Percentiles rank a stretch among this genome's conserved stretches.
These are phyloP conservation scores for Cryphonectria parasitica DNA, from an alignment of 2,329 filamentous ascomycete species.

Conservation along the genomic window DNA sequence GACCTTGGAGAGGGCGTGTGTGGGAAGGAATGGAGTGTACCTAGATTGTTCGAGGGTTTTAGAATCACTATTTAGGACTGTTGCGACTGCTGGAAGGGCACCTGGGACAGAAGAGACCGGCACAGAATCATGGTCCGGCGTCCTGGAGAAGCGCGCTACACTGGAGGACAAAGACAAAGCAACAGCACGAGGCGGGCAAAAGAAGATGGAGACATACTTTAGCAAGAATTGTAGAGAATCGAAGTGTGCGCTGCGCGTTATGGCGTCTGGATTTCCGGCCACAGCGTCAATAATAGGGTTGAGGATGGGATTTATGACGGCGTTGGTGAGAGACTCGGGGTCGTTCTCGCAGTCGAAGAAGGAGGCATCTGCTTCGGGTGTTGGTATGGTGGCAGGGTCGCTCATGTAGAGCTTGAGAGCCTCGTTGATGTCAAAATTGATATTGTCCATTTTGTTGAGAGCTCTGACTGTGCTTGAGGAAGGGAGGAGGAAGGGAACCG, in stretches of 20 bases:
- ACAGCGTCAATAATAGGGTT: conserved; percentile 93
- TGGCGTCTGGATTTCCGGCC: conserved; percentile 87
- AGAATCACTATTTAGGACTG: conserved; percentile 57
- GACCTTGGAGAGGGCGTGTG: conserved; percentile 85
- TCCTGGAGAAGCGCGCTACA: not conserved
- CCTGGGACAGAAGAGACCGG: conserved; percentile 8
- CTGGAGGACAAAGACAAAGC: not conserved
- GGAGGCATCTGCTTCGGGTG: conserved; percentile 80
- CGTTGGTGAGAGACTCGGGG: conserved; percentile 77
- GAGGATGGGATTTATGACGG: conserved; percentile 80
- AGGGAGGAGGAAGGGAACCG: conserved; percentile 15
- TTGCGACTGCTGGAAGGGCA: conserved; percentile 16
- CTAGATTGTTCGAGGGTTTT: conserved; percentile 70
- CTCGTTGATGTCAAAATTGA: conserved; percentile 94
- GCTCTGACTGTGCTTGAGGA: conserved; percentile 21
- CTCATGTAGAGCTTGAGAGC: conserved; percentile 96
- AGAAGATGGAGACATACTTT: conserved; percentile 78
- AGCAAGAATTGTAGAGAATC: conserved; percentile 94
- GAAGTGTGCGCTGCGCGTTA: conserved; percentile 77
- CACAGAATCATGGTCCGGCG: not conserved
- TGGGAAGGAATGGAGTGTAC: conserved; percentile 78
- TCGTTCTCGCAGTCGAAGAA: conserved; percentile 93
- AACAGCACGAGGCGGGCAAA: conserved; percentile 34
- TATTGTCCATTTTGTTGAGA: conserved; percentile 65
- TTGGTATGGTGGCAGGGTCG: conserved; percentile 81